These are phyloP conservation scores for Escallonia rubra DNA, from an alignment of 129 eudicot species.

Conservation along the genomic window DNA sequence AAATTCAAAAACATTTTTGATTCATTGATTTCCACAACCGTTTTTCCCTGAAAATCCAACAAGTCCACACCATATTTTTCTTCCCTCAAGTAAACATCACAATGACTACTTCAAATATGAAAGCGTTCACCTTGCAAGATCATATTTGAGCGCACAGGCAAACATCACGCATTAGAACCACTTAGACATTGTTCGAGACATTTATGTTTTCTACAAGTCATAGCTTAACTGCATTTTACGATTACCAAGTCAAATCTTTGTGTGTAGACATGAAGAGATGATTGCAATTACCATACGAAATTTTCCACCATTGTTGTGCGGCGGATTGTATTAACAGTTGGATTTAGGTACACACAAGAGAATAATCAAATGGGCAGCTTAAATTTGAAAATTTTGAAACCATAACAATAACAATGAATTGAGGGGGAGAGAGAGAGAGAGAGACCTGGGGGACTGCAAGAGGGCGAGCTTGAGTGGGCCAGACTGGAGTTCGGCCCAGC, in stretches of 20 bases:
- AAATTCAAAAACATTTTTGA: no score
- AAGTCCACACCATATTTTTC: no score
- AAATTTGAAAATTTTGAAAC: background rate
- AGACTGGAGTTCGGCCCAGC: constrained; percentile 91
- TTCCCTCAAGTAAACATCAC: no score
- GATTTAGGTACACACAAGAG: background rate
- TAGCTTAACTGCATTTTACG: background rate
- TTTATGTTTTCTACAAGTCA: background rate
- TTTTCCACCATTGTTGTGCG: background rate
- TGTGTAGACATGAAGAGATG: background rate
- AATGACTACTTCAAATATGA: no score
- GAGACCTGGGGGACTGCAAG: constrained; percentile 67
- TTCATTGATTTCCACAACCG: no score
- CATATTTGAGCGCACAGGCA: no score
- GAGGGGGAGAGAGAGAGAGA: background rate
- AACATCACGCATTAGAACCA: no score
- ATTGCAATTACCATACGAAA: background rate
- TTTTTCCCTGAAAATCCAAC: no score
- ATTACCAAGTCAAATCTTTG: background rate
- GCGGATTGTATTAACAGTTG: background rate
- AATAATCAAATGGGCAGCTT: no score
- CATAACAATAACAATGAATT: background rate
- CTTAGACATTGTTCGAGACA: no score
- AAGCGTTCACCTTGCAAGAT: no score
- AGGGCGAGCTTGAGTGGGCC: constrained; percentile 85